Conservation (phyloP, 2,329 filamentous ascomycete species). For the Zasmidium cellare region DNA sequence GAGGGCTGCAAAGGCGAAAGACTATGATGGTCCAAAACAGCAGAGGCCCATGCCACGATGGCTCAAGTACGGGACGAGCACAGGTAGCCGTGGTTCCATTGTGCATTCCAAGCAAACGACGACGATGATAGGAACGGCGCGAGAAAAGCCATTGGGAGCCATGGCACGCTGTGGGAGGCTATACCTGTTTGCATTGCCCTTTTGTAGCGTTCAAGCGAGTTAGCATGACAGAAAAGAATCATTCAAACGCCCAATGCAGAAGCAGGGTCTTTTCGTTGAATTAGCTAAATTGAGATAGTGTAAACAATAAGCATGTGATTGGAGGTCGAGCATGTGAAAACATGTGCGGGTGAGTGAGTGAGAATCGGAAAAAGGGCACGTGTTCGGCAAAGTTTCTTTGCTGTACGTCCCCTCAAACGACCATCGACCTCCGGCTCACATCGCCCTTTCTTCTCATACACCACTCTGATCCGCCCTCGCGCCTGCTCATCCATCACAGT, state of each 20-base stretch:
- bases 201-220: background rate
- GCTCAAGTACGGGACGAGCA: too few relatives aligned
- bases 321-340: background rate
- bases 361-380: background rate
- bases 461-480: background rate
- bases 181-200: background rate
- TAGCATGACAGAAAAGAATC: background rate
- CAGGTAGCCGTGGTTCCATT: too few relatives aligned
- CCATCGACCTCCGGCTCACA: background rate
- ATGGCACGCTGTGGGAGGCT: background rate
- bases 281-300: too few relatives aligned
- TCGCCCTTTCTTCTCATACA: background rate
- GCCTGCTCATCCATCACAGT: background rate
- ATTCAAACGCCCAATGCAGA: too few relatives aligned
- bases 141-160: background rate
- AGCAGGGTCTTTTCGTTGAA: too few relatives aligned
- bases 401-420: background rate
- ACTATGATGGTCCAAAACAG: too few relatives aligned
- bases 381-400: background rate
- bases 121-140: too few relatives aligned
- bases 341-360: background rate
- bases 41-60: too few relatives aligned
- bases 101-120: too few relatives aligned
- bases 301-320: background rate
- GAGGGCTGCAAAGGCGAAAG: too few relatives aligned